Base-by-base conservation (phyloP, 1,284 basidiomycete species). In the Cutaneotrichosporon dermatis region DNA sequence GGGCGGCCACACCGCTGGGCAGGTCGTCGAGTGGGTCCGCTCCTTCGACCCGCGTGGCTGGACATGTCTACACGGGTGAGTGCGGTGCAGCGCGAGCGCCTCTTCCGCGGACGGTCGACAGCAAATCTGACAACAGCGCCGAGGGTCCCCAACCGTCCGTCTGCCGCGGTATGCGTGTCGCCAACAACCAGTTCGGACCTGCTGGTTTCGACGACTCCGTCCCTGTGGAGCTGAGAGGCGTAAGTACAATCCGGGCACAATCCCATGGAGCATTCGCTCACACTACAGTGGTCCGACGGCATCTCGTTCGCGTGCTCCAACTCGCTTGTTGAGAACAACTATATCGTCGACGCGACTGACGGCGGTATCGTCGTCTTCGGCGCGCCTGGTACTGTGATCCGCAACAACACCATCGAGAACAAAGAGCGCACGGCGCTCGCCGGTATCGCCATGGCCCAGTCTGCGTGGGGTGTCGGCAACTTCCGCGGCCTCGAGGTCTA, bases 291-390 rank as follows among this genome's bases (percentile, higher is more conserved):
- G 25, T 25, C 25, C 2, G 90, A 92, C 69, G 91, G 90, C 2
- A 88, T 93, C 69, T 89, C 88, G 65, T 73, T 91, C 57, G 85
- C 85, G 55, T 93, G 90, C 74, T 79, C 77, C 58, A 84, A 85
- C 66, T 83, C 84, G 62, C 65, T 84, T 41, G 82, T 92, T 37
- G 83, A 82, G 56, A 85, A 87, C 67, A 93, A 92, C 73, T 81
- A 84, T 74, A 80, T 93, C 55, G 82, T 83, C 16, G 75, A 76
- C 57, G 74, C 90, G 4, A 92, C 90, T 1, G 90, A 92, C 69
- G 72, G 72, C 7, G 88, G 86, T 2, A 88, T 91, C 57, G 90
- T 92, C 2, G 67, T 92, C 2, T 92, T 92, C 68, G 90, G 89
- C n/a, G 79, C 88, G 1, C 88, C 88, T 2, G 88, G 87, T 2